These are phyloP conservation scores for Sporobolus alterniflorus DNA, from an alignment of 202 grass and related monocot genomes.

Conservation along the genomic window DNA sequence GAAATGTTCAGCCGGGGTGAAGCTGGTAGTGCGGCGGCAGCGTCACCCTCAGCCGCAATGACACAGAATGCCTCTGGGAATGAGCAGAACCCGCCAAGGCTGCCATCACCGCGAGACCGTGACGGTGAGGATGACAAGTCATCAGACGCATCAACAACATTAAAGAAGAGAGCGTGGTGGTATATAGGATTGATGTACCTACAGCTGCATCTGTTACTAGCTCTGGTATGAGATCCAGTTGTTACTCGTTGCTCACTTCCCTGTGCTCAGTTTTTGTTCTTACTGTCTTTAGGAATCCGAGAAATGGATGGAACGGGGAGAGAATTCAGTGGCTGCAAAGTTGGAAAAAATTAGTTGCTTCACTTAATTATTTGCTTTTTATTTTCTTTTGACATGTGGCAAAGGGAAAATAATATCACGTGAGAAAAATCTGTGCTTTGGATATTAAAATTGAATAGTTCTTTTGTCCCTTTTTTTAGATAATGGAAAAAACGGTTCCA, in stretches of 20 bases:
- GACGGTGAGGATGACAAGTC: conserved; percentile 28
- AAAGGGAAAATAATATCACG: conserved; percentile 45
- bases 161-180: conserved; percentile 21
- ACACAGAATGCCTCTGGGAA: conserved; percentile 36
- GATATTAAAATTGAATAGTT: too few species aligned
- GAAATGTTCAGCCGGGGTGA: conserved; percentile 65
- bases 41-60: conserved; percentile 2
- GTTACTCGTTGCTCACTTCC: conserved; percentile 32
- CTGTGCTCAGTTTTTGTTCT: conserved; percentile 37
- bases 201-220: conserved; percentile 45
- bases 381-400: conserved; percentile 16
- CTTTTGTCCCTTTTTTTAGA: not conserved
- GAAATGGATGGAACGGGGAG: conserved; percentile 41
- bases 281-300: conserved; percentile 39
- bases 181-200: conserved; percentile 68
- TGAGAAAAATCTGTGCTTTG: conserved; percentile 33
- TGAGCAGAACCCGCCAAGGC: conserved; percentile 44
- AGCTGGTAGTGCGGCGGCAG: not conserved
- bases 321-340: conserved; percentile 65
- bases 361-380: conserved; percentile 37
- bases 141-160: conserved; percentile 8
- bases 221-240: conserved; percentile 73
- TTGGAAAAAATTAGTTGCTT: conserved; percentile 44
- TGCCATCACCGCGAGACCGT: conserved; percentile 58
- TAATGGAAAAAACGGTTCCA: too few species aligned